Conservation (phyloP, 768 basidiomycete genomes). For the Tephrocybe sp. region DNA sequence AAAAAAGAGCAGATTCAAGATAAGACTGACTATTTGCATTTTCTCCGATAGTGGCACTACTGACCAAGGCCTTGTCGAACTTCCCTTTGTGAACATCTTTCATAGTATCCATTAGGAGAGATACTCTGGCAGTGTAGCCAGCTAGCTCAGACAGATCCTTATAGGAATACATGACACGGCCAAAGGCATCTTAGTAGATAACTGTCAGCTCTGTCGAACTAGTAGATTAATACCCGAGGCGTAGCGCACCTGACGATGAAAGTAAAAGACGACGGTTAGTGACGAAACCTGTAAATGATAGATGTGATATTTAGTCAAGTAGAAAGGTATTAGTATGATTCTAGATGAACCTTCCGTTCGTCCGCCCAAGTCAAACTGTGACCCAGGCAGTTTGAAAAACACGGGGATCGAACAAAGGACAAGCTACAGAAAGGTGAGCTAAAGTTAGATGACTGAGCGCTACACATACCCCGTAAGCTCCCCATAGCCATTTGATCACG, state of each 20-base stretch:
- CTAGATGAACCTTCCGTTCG: constrained; percentile 75
- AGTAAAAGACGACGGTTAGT: constrained; percentile 91
- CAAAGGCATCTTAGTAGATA: constrained; percentile 72
- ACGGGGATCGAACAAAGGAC: constrained; percentile 91
- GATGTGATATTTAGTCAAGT: too few species aligned
- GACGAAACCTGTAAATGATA: constrained; percentile 68
- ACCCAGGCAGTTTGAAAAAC: constrained; percentile 83
- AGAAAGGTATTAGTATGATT: not conserved
- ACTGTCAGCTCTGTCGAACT: not conserved
- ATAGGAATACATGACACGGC: constrained; percentile 95
- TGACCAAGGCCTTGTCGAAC: constrained; percentile 86
- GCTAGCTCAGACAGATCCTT: constrained; percentile 96
- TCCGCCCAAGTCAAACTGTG: constrained; percentile 70
- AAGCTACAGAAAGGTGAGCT: constrained; percentile 41
- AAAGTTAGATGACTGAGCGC: not conserved
- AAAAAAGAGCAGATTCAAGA: not conserved
- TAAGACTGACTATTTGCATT: constrained; percentile 65
- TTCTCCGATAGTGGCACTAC: constrained; percentile 67
- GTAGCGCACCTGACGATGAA: constrained; percentile 68
- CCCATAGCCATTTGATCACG: constrained; percentile 97
- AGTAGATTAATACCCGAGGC: not conserved
- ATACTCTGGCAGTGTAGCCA: constrained; percentile 92
- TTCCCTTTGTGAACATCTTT: constrained; percentile 78
- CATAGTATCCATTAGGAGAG: constrained; percentile 87
- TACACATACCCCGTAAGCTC: constrained; percentile 71